Evolutionary conservation across 2,329 filamentous ascomycete genomes (phyloP).

Genomic region (Macrophomina tecta): DNA sequence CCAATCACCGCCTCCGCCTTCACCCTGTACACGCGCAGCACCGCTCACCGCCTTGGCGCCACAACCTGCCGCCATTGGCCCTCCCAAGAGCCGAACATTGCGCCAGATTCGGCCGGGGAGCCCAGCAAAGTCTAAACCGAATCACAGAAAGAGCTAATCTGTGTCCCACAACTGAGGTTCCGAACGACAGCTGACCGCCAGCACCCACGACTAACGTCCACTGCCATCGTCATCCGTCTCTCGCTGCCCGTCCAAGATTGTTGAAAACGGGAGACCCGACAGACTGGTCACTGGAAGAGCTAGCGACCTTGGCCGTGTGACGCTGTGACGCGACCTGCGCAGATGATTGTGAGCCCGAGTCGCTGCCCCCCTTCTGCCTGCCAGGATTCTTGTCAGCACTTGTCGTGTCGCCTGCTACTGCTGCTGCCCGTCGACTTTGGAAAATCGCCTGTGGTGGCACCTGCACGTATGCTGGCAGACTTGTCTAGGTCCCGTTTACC

Average conservation of each 20-base stretch:
- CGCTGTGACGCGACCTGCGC: background rate
- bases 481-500: conserved; percentile 12
- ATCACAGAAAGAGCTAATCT: conserved; percentile 14
- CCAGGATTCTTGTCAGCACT: background rate
- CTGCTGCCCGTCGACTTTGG: background rate
- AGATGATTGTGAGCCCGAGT: background rate
- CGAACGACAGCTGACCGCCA: conserved; percentile 15
- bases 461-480: background rate
- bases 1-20: conserved; percentile 1
- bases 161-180: conserved; percentile 7
- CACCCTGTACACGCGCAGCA: conserved; percentile 1
- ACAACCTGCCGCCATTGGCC: conserved; percentile 4
- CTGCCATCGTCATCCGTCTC: background rate
- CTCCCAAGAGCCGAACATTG: background rate
- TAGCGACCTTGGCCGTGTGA: conserved; percentile 8
- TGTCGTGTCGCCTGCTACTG: background rate
- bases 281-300: conserved; percentile 15
- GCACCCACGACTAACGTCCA: background rate
- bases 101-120: conserved; percentile 9
- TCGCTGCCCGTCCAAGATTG: background rate
- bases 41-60: conserved; percentile 17
- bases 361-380: background rate
- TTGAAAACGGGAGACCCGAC: conserved; percentile 6
- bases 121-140: background rate
- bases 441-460: conserved; percentile 12